These are phyloP conservation scores for Oenanthe javanica DNA, from an alignment of 140 eudicot species.

Conservation along the genomic window DNA sequence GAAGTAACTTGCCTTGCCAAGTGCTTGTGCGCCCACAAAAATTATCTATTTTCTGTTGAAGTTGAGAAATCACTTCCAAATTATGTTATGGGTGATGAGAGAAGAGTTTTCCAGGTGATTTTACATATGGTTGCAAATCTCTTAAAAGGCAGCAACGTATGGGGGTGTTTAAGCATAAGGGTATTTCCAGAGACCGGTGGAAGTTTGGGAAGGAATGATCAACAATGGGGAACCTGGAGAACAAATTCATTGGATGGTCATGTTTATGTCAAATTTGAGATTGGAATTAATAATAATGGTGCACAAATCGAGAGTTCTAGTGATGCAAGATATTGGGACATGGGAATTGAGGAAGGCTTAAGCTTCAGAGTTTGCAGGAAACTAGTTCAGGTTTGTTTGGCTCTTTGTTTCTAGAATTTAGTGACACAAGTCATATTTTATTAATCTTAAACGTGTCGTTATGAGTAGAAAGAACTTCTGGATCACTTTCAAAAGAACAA, in stretches of 20 bases:
- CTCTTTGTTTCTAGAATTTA: not conserved
- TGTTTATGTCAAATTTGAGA: slow-evolving; percentile 41
- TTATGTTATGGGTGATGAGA: slow-evolving; percentile 67
- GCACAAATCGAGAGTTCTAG: slow-evolving; percentile 20
- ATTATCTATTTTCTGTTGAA: slow-evolving; percentile 35
- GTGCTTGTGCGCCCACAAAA: slow-evolving; percentile 44
- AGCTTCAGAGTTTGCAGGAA: slow-evolving; percentile 62
- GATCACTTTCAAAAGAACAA: not conserved
- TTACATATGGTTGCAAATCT: slow-evolving; percentile 75
- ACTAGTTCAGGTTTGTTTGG: slow-evolving; percentile 54
- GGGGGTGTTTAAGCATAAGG: slow-evolving; percentile 46
- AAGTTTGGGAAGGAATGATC: slow-evolving; percentile 56
- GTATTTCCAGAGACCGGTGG: slow-evolving; percentile 37
- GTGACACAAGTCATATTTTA: not conserved
- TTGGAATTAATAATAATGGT: slow-evolving; percentile 32
- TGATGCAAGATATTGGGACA: slow-evolving; percentile 31
- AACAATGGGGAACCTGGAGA: slow-evolving; percentile 53
- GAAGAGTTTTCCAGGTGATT: slow-evolving; percentile 63
- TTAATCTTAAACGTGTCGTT: not conserved
- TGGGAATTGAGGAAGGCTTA: slow-evolving; percentile 49
- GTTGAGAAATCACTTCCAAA: slow-evolving; percentile 55
- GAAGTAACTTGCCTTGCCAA: slow-evolving; percentile 63
- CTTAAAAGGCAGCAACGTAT: slow-evolving; percentile 36
- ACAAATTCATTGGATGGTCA: slow-evolving; percentile 41
- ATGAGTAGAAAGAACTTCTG: not conserved